Conservation (phyloP, 352 stramenopile genomes). For the Phytophthora pluvialis region DNA sequence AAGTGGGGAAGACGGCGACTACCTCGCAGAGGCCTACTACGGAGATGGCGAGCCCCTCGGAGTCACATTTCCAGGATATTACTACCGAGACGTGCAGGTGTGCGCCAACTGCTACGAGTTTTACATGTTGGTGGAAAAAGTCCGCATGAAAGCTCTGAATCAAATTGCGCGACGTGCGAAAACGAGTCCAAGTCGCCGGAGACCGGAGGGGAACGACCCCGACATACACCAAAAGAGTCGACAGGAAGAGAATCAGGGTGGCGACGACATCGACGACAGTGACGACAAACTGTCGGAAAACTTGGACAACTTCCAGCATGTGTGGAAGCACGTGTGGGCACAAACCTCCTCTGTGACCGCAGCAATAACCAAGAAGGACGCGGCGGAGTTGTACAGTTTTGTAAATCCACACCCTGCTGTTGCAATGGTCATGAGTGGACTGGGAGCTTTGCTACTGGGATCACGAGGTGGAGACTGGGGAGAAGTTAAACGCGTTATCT, state of each 20-base stretch:
- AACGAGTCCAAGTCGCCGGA: conserved; percentile 25
- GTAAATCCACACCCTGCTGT: conserved; percentile 79
- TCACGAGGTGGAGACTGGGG: conserved; percentile 42
- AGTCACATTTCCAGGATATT: conserved; percentile 80
- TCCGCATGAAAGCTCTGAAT: conserved; percentile 68
- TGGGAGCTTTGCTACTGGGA: conserved; percentile 63
- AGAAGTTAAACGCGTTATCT: conserved; percentile 60
- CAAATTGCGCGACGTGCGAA: conserved; percentile 42
- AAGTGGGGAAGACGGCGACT: conserved; percentile 77
- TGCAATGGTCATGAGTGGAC: conserved; percentile 70
- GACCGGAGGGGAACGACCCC: conserved; percentile 9
- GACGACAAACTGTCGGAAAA: background rate
- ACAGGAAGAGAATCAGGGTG: conserved; percentile 21
- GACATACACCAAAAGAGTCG: conserved; percentile 1
- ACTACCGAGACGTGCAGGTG: conserved; percentile 84
- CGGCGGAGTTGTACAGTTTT: conserved; percentile 85
- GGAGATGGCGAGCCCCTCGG: conserved; percentile 78
- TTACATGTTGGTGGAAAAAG: conserved; percentile 79
- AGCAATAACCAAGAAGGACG: conserved; percentile 66
- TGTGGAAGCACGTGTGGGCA: conserved; percentile 51
- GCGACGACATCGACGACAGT: conserved; percentile 13
- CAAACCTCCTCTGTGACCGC: conserved; percentile 36
- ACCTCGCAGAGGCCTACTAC: conserved; percentile 77
- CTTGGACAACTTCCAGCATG: conserved; percentile 19
- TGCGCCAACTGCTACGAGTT: conserved; percentile 82